phyloP scores from a whole-genome alignment of 202 grass and related monocot species.

The Saccharum hybrid region DNA sequence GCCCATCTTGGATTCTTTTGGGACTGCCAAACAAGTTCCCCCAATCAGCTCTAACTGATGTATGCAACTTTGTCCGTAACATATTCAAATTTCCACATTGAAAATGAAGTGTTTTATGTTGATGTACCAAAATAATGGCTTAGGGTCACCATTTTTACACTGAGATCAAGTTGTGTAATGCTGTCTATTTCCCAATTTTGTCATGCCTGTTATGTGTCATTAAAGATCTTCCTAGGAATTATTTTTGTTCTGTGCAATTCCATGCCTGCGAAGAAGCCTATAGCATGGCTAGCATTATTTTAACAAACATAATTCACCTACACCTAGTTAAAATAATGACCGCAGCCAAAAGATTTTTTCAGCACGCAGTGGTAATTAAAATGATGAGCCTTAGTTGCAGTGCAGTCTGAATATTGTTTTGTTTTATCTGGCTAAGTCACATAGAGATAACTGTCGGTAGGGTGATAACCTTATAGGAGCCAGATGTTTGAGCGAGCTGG shows the following conservation, averaged over 20 bases:
- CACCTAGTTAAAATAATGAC: neutral
- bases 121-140: slow-evolving; percentile 17
- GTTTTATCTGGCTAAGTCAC: neutral
- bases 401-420: neutral
- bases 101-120: slow-evolving; percentile 40
- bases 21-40: slow-evolving; percentile 62
- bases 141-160: neutral
- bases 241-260: neutral
- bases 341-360: neutral
- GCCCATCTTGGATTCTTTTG: slow-evolving; percentile 78
- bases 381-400: neutral
- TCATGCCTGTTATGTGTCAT: no score
- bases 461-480: no score
- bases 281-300: neutral
- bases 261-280: neutral
- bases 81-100: neutral
- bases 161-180: neutral
- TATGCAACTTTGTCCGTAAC: slow-evolving; percentile 47
- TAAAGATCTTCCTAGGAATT: neutral
- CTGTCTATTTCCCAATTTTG: neutral
- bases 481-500: neutral
- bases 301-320: neutral
- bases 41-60: slow-evolving; percentile 60
- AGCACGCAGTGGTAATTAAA: neutral
- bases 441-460: neutral